Evolutionary conservation across 1,284 basidiomycete genomes (phyloP), one percentile per base, ranked within the genome.

Genomic region (Cutaneotrichosporon cyanovorans): DNA sequence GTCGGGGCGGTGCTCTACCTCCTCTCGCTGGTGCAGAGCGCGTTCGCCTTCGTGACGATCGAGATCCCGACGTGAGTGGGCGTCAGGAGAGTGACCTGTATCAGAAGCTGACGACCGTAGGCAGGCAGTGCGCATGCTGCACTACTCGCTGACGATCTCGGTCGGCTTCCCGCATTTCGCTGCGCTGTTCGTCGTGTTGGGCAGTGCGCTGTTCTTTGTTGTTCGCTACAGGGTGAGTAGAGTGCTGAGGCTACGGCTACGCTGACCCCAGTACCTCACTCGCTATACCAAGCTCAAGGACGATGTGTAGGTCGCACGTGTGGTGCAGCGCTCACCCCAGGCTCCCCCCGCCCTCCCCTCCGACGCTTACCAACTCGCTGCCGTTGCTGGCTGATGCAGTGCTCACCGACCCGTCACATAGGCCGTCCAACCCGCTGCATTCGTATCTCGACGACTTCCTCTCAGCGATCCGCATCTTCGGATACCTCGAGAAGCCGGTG

Each of bases 401-500:
- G 46, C 85, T 88, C 60, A 78, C 82, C 0, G 84, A 87, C 62
- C 80, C 81, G 9, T 83, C 84, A 51, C 53, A 46, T 18, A 46
- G 62, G 9, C 59, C 82, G 0, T 78, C 84, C 6, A 79, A 82
- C 4, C 61, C 73, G 3, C 90, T 95, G 62, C 88, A 92, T 65
- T 91, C 92, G 61, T 95, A 95, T 63, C 77, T 96, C 25, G 91
- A 95, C 65, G 92, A 96, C 61, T 95, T 96, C 63, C 70, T 96
- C 37, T 84, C 91, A 56, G 91, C 91, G 5, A 87, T 96, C 48
- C 80, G 90, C 45, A 87, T 96, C 10, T 96, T 96, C 62, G 92
- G 91, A 19, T 96, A 93, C 66, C 76, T 95, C 23, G 90, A 95
- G 72, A 92, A 91, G 71, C 90, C 90, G 0, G 89, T 90, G 53